Base-by-base conservation (phyloP, 257 asterid species). In the Petunia secreta region DNA sequence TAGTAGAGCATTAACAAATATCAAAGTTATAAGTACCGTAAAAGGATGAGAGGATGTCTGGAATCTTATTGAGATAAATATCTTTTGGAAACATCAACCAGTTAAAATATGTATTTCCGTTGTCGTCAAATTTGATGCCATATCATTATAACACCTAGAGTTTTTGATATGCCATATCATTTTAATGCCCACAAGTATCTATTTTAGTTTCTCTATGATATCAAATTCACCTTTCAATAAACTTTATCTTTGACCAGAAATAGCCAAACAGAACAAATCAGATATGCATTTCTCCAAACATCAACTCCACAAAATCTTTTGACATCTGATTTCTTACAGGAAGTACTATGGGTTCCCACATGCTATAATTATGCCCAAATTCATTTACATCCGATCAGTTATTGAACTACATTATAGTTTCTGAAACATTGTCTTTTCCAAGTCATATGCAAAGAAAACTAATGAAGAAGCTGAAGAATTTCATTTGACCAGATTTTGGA, bases 231-330 rank as follows among this genome's bases (percentile, higher is more conserved):
- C 46, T 14, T 63, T 5, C 46, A 63, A 16, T 15, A 36, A 63
- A 63, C 69, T 63, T 63, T 38, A 37, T 63, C 46, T 11, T 46
- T 63, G 40, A 63, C 69, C 46, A 37, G 46, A 16, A 37, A 48
- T 63, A 37, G 46, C 1, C 9, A 37, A 63, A 63, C 38, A 63
- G 69, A 37, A 63, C 46, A 38, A 38, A 37, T 63, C 43, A 13
- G 43, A 62, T 62, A 62, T 14, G 43, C 9, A 62, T 62, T 36
- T 62, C 67, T 62, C 67, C 67, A 34, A 34, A 62, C 67, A 62
- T 36, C 25, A 63, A 2, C 5, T 63, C 0, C 3, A 63, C 16
- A 38, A 63, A 63, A 38, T 63, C 46, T 63, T 43, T 11, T 37
- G 41, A 63, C 4, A 63, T 37, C 16, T 11, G 69, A 63, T 46